These are phyloP conservation scores for Cryphonectria parasitica DNA, from an alignment of 2,329 filamentous ascomycete genomes.

Conservation along the genomic window DNA sequence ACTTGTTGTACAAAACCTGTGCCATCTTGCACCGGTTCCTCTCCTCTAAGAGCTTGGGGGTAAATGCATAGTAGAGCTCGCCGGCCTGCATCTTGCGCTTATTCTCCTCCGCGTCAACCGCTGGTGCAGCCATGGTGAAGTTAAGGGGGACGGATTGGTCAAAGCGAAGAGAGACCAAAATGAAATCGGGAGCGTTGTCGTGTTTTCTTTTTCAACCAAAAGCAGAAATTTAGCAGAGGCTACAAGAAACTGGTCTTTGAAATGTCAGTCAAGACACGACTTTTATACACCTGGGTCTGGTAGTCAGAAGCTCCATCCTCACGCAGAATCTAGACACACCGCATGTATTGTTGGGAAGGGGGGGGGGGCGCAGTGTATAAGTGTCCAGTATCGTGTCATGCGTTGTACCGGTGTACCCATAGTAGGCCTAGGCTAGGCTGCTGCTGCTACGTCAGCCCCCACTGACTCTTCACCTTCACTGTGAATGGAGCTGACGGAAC, in stretches of 20 bases:
- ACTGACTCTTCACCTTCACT: too few species aligned
- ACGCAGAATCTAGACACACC: constrained; percentile 2
- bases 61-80: constrained; percentile 76
- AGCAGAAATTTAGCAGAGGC: background rate
- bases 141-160: background rate
- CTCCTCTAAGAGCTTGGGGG: constrained; percentile 66
- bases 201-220: background rate
- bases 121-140: constrained; percentile 23
- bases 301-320: constrained; percentile 13
- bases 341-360: background rate
- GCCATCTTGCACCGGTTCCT: constrained; percentile 67
- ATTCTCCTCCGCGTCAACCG: constrained; percentile 51
- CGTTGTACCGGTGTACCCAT: background rate
- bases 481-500: too few species aligned
- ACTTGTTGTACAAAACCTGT: constrained; percentile 65
- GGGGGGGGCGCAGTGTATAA: too few species aligned
- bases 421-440: background rate
- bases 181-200: background rate
- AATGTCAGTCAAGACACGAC: background rate
- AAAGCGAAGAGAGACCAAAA: background rate
- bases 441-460: background rate
- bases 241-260: background rate
- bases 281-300: constrained; percentile 4
- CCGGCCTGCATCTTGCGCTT: constrained; percentile 63
- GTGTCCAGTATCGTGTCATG: background rate